phyloP scores from a whole-genome alignment of 2,329 filamentous ascomycete genomes.

The Trichoderma breve region DNA sequence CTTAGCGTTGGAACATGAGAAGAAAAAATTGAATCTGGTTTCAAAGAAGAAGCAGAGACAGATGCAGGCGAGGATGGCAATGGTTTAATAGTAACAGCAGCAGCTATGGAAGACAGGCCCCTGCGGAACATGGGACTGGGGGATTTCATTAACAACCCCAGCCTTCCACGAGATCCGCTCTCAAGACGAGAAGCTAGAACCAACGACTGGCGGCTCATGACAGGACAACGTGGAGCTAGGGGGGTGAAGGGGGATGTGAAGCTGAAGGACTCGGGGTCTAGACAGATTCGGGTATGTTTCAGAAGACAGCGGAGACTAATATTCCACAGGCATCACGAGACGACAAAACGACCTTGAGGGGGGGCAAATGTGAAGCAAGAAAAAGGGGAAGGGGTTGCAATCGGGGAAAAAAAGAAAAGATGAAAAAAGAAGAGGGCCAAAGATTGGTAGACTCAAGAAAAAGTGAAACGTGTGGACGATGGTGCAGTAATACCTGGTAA shows the following conservation, averaged over 20 bases:
- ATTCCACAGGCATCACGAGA: slow-evolving; percentile 12
- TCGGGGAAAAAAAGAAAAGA: neutral
- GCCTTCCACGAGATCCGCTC: slow-evolving; percentile 20
- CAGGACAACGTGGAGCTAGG: slow-evolving; percentile 19
- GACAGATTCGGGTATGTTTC: slow-evolving; percentile 18
- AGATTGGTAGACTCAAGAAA: neutral
- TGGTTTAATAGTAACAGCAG: slow-evolving; percentile 3
- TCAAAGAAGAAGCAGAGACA: slow-evolving; percentile 11
- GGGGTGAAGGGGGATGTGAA: slow-evolving; percentile 14
- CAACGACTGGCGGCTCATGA: slow-evolving; percentile 24
- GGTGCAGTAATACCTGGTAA: slow-evolving; percentile 17
- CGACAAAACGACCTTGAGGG: slow-evolving; percentile 1
- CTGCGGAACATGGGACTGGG: slow-evolving; percentile 17
- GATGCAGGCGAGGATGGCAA: slow-evolving; percentile 4
- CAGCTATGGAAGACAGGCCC: slow-evolving; percentile 4
- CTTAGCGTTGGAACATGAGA: neutral
- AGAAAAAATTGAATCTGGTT: neutral
- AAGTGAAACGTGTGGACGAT: slow-evolving; percentile 9
- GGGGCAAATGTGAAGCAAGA: neutral
- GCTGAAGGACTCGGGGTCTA: neutral
- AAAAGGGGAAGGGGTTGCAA: neutral
- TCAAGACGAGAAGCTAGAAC: slow-evolving; percentile 22
- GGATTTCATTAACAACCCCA: slow-evolving; percentile 23
- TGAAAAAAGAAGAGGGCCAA: neutral
- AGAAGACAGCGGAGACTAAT: slow-evolving; percentile 10